phyloP scores from a whole-genome alignment of 768 basidiomycete genomes.

The Amanita muscaria region DNA sequence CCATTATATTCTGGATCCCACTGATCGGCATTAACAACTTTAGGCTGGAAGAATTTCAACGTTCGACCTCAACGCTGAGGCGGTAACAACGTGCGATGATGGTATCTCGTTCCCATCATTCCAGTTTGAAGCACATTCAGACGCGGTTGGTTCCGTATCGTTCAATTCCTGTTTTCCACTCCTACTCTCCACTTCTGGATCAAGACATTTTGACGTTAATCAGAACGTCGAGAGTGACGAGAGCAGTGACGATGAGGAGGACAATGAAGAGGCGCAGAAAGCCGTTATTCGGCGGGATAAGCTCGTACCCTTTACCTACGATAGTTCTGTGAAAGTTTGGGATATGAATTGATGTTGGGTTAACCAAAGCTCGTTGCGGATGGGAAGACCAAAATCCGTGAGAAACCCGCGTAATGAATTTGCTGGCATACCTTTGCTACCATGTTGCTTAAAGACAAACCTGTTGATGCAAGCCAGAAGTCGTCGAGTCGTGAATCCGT shows the following conservation, averaged over 20 bases:
- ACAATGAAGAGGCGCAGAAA: not conserved
- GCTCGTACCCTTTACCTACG: constrained; percentile 22
- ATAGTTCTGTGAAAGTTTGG: constrained; percentile 28
- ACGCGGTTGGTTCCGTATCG: constrained; percentile 62
- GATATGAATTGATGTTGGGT: not conserved
- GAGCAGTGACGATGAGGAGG: not conserved
- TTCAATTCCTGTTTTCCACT: constrained; percentile 60
- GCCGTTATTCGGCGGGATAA: not conserved
- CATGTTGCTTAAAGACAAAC: too few species aligned
- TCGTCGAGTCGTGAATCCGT: too few species aligned
- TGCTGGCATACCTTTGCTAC: too few species aligned
- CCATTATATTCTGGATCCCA: not conserved
- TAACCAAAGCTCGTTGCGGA: too few species aligned
- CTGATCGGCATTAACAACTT: constrained; percentile 19
- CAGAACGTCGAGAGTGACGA: constrained; percentile 17
- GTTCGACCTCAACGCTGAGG: constrained; percentile 29
- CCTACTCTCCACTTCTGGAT: constrained; percentile 65
- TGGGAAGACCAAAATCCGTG: too few species aligned
- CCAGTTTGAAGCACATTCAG: constrained; percentile 52
- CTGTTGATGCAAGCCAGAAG: too few species aligned
- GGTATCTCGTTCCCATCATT: constrained; percentile 19
- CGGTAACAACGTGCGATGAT: not conserved
- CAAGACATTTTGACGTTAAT: constrained; percentile 49
- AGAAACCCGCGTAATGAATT: too few species aligned
- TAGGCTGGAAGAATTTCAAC: constrained; percentile 48